Evolutionary conservation across 129 eudicot species (phyloP).

Genomic region (Rutidosis leptorrhynchoides): DNA sequence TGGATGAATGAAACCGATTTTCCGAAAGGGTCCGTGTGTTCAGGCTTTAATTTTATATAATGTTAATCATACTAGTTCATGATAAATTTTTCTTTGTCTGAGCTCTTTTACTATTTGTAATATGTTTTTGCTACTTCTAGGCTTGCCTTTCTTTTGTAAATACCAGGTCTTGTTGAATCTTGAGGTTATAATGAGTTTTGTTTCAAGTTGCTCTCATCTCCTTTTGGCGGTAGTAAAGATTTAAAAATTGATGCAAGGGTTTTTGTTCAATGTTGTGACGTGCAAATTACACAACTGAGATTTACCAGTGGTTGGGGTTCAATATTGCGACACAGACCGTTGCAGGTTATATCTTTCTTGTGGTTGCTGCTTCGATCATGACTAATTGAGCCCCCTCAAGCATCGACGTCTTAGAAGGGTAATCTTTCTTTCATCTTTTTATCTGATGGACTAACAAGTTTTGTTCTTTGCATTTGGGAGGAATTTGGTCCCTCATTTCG

Average conservation of each 20-base stretch:
- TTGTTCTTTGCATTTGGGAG: neutral
- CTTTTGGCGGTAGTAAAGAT: neutral
- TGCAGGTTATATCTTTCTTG: slow-evolving; percentile 74
- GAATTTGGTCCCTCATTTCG: neutral
- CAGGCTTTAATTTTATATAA: neutral
- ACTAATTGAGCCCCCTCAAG: slow-evolving; percentile 97
- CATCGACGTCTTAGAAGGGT: slow-evolving; percentile 96
- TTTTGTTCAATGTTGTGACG: slow-evolving; percentile 92
- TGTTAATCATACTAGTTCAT: slow-evolving; percentile 9
- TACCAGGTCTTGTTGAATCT: slow-evolving; percentile 4
- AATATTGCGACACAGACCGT: slow-evolving; percentile 91
- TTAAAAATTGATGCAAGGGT: too few species aligned
- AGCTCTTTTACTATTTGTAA: slow-evolving; percentile 18
- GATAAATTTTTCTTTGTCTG: slow-evolving; percentile 12
- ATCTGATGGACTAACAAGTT: neutral
- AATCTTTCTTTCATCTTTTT: slow-evolving; percentile 23
- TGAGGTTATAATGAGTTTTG: slow-evolving; percentile 4
- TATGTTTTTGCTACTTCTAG: slow-evolving; percentile 20
- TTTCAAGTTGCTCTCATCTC: neutral
- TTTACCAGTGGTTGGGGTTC: slow-evolving; percentile 97
- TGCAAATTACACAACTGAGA: slow-evolving; percentile 97
- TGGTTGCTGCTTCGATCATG: slow-evolving; percentile 89
- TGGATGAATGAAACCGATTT: neutral
- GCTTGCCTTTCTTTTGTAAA: neutral
- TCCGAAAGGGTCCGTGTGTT: slow-evolving; percentile 8